Evolutionary conservation across 371 early-diverging fungal genomes (phyloP).

Genomic region (Mucor lusitanicus): DNA sequence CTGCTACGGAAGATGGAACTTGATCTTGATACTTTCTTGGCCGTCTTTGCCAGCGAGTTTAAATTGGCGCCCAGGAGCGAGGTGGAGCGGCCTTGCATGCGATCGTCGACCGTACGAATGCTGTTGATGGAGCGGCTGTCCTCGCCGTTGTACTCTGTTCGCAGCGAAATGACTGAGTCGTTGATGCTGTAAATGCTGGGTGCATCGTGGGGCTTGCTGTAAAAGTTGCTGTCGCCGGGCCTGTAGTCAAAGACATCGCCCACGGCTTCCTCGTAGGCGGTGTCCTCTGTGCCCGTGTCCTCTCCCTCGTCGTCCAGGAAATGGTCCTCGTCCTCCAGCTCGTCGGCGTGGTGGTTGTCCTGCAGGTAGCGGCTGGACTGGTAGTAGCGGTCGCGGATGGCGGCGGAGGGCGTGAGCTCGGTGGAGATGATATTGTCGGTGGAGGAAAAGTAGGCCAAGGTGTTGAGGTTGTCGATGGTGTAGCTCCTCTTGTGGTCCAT

Average conservation of each 20-base stretch:
- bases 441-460: constrained; percentile 13
- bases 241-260: constrained; percentile 29
- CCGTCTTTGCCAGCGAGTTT: constrained; percentile 25
- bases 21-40: constrained; percentile 29
- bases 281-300: constrained; percentile 15
- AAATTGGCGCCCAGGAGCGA: constrained; percentile 14
- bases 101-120: constrained; percentile 26
- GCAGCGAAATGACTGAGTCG: constrained; percentile 29
- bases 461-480: constrained; percentile 14
- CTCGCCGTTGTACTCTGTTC: constrained; percentile 25
- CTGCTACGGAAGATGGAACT: constrained; percentile 19
- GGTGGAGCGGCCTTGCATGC: constrained; percentile 18
- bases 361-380: constrained; percentile 26
- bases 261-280: constrained; percentile 15
- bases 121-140: constrained; percentile 22
- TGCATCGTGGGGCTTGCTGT: constrained; percentile 15
- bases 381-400: constrained; percentile 33
- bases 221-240: constrained; percentile 18
- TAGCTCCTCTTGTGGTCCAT: constrained; percentile 18
- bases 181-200: constrained; percentile 26
- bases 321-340: constrained; percentile 6
- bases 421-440: constrained; percentile 1
- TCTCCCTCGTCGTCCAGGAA: background rate
- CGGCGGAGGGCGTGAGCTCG: constrained; percentile 31
- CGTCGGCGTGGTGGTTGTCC: constrained; percentile 15